Conservation (phyloP, 2,329 filamentous ascomycete genomes). For the Monilinia vaccinii-corymbosi region DNA sequence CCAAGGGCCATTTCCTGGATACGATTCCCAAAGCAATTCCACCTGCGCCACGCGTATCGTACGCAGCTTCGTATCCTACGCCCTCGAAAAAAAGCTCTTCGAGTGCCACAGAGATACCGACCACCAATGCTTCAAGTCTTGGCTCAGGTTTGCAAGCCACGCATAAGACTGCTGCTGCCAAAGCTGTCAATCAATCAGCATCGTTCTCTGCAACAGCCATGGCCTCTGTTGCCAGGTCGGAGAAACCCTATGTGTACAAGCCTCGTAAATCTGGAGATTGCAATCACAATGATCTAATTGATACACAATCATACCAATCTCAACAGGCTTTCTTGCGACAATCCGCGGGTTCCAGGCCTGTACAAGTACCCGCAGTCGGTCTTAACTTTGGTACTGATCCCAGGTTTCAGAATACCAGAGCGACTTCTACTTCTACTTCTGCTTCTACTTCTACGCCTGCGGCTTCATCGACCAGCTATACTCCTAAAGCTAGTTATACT, state of each 20-base stretch:
- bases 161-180: neutral
- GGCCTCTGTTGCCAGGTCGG: constrained; percentile 25
- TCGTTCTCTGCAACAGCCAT: constrained; percentile 18
- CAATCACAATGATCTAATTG: constrained; percentile 21
- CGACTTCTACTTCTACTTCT: neutral
- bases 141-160: neutral
- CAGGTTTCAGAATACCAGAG: constrained; percentile 15
- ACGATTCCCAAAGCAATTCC: constrained; percentile 49
- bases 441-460: neutral
- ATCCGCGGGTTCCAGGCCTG: constrained; percentile 14
- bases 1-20: constrained; percentile 63
- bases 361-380: constrained; percentile 13
- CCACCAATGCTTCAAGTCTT: neutral
- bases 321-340: constrained; percentile 29
- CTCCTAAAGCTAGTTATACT: neutral
- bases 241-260: constrained; percentile 47
- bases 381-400: constrained; percentile 28
- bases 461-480: neutral
- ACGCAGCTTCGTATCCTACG: constrained; percentile 27
- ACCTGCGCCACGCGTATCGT: constrained; percentile 31
- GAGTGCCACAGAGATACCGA: constrained; percentile 28
- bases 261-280: constrained; percentile 28
- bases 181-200: constrained; percentile 20
- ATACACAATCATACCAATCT: constrained; percentile 27
- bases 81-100: constrained; percentile 17